These are phyloP conservation scores for Tremella mesenterica DNA, from an alignment of 768 basidiomycete genomes.

Conservation along the genomic window DNA sequence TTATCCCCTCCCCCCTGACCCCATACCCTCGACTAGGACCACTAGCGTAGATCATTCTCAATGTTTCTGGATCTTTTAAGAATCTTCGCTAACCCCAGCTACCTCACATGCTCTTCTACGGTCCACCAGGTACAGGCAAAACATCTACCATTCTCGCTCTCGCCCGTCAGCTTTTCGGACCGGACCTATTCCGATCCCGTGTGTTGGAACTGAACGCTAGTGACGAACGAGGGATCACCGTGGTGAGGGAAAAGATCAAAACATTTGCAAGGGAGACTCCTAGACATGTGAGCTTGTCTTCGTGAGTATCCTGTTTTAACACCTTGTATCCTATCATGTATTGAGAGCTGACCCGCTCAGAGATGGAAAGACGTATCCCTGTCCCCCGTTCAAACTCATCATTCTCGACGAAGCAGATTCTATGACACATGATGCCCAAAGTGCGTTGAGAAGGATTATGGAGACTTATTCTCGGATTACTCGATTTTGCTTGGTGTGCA, in stretches of 20 bases:
- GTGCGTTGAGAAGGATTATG: conserved; percentile 95
- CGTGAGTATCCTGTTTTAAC: conserved; percentile 33
- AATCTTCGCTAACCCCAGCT: conserved; percentile 51
- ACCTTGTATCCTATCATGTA: not conserved
- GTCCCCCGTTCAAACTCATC: conserved; percentile 96
- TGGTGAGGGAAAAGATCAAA: conserved; percentile 98
- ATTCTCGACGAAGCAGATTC: conserved; percentile 98
- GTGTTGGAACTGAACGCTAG: conserved; percentile 97
- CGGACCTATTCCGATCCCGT: conserved; percentile 83
- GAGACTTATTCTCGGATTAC: conserved; percentile 97
- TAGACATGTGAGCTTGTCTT: conserved; percentile 34
- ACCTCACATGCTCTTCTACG: conserved; percentile 99
- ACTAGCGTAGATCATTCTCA: not conserved
- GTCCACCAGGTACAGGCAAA: conserved; percentile 96
- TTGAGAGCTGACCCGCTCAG: conserved; percentile 53
- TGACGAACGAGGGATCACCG: conserved; percentile 92
- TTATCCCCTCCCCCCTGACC: not conserved
- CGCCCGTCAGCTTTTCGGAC: conserved; percentile 87
- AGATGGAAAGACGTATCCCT: conserved; percentile 67
- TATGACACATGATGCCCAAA: conserved; percentile 99
- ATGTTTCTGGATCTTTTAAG: not conserved
- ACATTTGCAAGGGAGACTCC: conserved; percentile 63
- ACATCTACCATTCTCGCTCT: conserved; percentile 96
- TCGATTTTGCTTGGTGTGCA: conserved; percentile 94
- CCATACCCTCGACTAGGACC: not conserved